Percentiles rank a stretch among this genome's conserved stretches.
Conservation (phyloP, 352 stramenopile genomes). For the Pythium oligandrum region DNA sequence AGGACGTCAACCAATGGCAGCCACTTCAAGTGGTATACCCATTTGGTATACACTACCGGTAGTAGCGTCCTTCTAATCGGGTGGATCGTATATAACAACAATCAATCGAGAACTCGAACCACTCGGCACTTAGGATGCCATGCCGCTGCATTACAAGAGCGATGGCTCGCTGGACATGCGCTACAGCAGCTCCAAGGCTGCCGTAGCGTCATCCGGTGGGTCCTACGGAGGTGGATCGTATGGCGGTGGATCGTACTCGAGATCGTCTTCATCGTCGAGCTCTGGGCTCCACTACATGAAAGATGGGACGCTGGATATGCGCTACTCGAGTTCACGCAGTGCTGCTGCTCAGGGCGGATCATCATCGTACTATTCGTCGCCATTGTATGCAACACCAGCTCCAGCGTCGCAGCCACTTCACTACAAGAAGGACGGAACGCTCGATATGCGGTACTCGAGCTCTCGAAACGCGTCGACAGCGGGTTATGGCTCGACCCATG, state of each 20-base stretch:
- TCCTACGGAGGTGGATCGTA: neutral
- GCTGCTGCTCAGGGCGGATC: too few relatives aligned
- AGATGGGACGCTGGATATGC: neutral
- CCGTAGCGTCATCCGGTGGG: neutral
- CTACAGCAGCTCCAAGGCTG: neutral
- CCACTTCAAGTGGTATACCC: neutral
- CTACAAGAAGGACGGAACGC: neutral
- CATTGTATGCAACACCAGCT: neutral
- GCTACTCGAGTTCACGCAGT: neutral
- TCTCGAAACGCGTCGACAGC: neutral
- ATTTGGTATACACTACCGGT: neutral
- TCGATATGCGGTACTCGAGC: neutral
- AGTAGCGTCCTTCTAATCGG: neutral
- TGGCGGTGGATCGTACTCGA: neutral
- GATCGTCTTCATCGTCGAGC: neutral
- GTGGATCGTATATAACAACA: neutral
- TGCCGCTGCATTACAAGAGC: neutral
- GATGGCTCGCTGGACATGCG: conserved; percentile 1
- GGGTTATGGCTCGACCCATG: neutral
- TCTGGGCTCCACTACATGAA: neutral
- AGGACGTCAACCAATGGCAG: too few relatives aligned
- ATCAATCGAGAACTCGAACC: neutral
- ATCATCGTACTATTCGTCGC: neutral
- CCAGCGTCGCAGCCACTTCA: neutral
- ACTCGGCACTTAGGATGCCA: too few relatives aligned